Evolutionary conservation across 2,329 filamentous ascomycete species (phyloP), one percentile per base, ranked within the genome.

Genomic region (Diaporthe batatas): DNA sequence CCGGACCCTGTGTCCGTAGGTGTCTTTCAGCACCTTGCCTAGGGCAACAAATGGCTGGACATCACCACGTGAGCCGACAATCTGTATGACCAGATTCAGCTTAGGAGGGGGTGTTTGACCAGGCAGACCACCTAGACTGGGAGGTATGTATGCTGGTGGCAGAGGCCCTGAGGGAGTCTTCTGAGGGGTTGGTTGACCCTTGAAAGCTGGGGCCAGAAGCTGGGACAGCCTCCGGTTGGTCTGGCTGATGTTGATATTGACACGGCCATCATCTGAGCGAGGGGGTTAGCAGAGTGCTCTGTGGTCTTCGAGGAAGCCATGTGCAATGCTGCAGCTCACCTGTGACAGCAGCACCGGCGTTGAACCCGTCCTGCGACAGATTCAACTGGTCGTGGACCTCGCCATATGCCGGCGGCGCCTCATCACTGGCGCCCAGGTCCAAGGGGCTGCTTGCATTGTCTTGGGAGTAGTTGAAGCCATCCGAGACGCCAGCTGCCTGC

Each of bases 211-310:
- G 0, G 89, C 87, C 34, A 95, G 86, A 16, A 95, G 84, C 73
- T 91, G 89, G 2, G 92, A 90, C 5, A 96, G 84, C 70, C 88
- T 88, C 70, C 87, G 84, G 76, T 88, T 91, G 76, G 90, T 91
- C 80, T 94, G 91, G 78, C 92, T 91, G 82, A 96, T 94, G 75
- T 91, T 91, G 83, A 96, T 94, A 78, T 94, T 91, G 77, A 96
- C 87, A 78, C 94, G 90, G 32, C 94, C 94, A 83, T 95, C 92
- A 74, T 89, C 93, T 91, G 68, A 29, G n/a, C 25, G 77, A 53
- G 18, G 55, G 39, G 12, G 36, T 67, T 39, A 53, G 75, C 42
- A 75, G 42, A 34, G 51, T 58, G 34, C 29, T 6, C 5, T 47
- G n/a, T 6, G 42, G n/a, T 12, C 21, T 2, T 54, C 36, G 23